phyloP scores from a whole-genome alignment of 352 stramenopile genomes.

The Globisporangium camurandrum region DNA sequence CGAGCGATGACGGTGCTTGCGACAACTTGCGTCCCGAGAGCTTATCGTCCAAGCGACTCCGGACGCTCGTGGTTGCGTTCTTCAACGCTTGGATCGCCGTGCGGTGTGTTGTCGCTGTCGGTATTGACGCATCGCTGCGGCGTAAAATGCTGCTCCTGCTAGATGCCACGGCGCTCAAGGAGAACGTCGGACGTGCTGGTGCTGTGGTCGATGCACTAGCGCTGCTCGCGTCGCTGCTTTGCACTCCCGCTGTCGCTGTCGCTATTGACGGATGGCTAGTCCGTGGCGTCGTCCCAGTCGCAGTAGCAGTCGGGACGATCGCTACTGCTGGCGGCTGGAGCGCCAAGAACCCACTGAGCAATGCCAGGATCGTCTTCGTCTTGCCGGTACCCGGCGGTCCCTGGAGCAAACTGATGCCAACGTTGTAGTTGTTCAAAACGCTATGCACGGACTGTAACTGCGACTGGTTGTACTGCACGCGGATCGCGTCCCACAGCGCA shows the following conservation, averaged over 20 bases:
- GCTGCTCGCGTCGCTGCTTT: not conserved
- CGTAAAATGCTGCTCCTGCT: conserved; percentile 56
- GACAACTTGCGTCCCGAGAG: conserved; percentile 18
- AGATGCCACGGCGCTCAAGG: conserved; percentile 37
- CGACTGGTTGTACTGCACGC: conserved; percentile 76
- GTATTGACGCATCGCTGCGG: conserved; percentile 21
- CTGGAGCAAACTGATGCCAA: conserved; percentile 87
- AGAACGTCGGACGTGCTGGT: conserved; percentile 44
- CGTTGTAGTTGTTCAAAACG: conserved; percentile 82
- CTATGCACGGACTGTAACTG: conserved; percentile 85
- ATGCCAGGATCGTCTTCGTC: conserved; percentile 88
- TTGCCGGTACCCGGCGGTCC: conserved; percentile 94
- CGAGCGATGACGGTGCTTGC: conserved; percentile 17
- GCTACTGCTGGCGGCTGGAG: conserved; percentile 45
- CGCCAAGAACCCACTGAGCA: conserved; percentile 70
- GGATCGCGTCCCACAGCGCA: conserved; percentile 69
- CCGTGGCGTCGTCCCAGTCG: not conserved
- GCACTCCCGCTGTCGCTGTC: not conserved
- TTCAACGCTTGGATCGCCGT: conserved; percentile 65
- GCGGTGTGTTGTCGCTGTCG: conserved; percentile 15
- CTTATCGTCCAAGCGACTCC: conserved; percentile 65
- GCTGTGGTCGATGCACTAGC: conserved; percentile 11
- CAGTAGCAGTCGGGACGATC: conserved; percentile 19
- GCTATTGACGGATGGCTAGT: not conserved
- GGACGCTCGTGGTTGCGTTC: conserved; percentile 35